Percentiles rank a stretch among this genome's conserved stretches.
phyloP scores from a whole-genome alignment of 495 filamentous ascomycete species.

The Mytilinidion resinicola region DNA sequence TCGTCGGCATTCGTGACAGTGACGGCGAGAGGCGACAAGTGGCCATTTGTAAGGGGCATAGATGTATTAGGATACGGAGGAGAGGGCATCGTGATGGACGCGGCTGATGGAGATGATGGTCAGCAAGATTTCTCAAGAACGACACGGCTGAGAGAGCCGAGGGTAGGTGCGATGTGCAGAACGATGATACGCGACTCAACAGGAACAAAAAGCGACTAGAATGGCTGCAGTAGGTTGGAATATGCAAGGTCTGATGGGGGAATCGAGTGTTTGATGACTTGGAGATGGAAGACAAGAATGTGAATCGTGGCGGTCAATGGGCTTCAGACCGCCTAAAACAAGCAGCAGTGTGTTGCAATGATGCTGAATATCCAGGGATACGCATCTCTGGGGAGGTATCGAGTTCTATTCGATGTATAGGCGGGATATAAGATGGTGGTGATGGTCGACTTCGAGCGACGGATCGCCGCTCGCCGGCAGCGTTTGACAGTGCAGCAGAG shows the following conservation, averaged over 20 bases:
- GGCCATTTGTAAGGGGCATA: slow-evolving; percentile 44
- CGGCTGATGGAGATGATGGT: slow-evolving; percentile 32
- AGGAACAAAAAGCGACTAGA: slow-evolving; percentile 16
- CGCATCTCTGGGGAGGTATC: neutral
- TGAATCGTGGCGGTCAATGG: slow-evolving; percentile 18
- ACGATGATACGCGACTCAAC: slow-evolving; percentile 32
- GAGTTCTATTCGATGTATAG: slow-evolving; percentile 8
- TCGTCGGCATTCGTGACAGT: slow-evolving; percentile 38
- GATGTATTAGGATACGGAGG: slow-evolving; percentile 35
- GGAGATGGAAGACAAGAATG: slow-evolving; percentile 11
- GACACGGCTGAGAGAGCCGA: slow-evolving; percentile 18
- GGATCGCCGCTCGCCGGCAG: neutral
- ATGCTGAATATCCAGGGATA: neutral
- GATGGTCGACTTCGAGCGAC: slow-evolving; percentile 20
- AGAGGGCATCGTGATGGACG: slow-evolving; percentile 34
- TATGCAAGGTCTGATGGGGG: slow-evolving; percentile 20
- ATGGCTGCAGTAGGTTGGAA: slow-evolving; percentile 7
- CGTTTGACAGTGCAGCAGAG: neutral
- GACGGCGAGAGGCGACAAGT: slow-evolving; percentile 39
- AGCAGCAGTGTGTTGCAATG: neutral
- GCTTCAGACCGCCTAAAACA: slow-evolving; percentile 3
- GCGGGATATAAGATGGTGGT: slow-evolving; percentile 23
- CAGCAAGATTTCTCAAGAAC: slow-evolving; percentile 31
- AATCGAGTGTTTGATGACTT: slow-evolving; percentile 21
- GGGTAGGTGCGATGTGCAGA: slow-evolving; percentile 25